These are phyloP conservation scores for Crithidia acanthocephali DNA, from an alignment of 208 protist genomes.

Conservation along the genomic window DNA sequence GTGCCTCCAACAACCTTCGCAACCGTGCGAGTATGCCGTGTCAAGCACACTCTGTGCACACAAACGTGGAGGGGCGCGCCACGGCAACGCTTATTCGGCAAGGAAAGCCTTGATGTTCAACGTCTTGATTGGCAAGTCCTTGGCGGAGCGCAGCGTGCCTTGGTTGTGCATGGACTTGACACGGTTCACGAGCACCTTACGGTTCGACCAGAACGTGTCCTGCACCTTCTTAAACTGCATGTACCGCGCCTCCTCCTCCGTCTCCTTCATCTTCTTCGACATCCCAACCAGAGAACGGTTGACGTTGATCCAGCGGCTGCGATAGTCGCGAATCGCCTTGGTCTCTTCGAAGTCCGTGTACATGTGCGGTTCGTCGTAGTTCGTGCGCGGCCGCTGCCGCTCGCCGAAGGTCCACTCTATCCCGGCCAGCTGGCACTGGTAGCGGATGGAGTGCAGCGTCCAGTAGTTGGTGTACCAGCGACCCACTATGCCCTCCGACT, in stretches of 20 bases:
- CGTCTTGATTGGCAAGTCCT: constrained; percentile 86
- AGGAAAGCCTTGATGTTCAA: constrained; percentile 91
- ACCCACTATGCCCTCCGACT: constrained; percentile 88
- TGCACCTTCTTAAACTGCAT: constrained; percentile 86
- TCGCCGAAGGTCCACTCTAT: constrained; percentile 85
- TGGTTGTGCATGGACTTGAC: constrained; percentile 93
- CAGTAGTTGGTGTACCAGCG: constrained; percentile 94
- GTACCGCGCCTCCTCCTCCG: constrained; percentile 89
- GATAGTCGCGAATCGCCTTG: constrained; percentile 88
- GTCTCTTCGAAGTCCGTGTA: constrained; percentile 93
- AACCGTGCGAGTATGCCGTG: too few species aligned
- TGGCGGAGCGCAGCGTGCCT: constrained; percentile 68
- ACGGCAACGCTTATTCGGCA: constrained; percentile 35
- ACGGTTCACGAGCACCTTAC: constrained; percentile 91
- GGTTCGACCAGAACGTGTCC: constrained; percentile 91
- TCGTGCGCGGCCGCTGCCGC: constrained; percentile 75
- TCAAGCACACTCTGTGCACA: too few species aligned
- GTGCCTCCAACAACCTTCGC: too few species aligned
- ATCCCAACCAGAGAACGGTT: constrained; percentile 91
- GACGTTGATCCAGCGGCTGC: constrained; percentile 92
- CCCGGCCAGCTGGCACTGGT: constrained; percentile 82
- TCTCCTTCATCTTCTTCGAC: constrained; percentile 87
- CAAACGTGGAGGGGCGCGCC: too few species aligned
- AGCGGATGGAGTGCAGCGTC: constrained; percentile 89
- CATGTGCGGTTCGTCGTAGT: constrained; percentile 91